Conservation (phyloP, 2,329 filamentous ascomycete genomes). For the Metarhizium brunneum region DNA sequence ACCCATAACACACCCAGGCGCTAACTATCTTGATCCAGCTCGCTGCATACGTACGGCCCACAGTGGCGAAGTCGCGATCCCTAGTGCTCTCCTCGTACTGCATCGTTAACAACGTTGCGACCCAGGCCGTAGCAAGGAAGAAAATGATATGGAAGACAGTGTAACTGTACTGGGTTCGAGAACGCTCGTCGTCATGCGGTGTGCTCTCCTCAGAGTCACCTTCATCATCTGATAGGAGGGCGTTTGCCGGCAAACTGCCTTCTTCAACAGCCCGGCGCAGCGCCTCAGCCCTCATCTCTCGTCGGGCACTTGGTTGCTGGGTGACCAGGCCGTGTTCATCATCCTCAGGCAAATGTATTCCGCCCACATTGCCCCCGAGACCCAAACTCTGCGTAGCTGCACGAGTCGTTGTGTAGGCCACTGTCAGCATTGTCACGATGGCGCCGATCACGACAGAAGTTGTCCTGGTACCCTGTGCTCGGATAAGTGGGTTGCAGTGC, state of each 20-base stretch:
- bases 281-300: constrained; percentile 88
- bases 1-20: constrained; percentile 89
- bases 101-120: constrained; percentile 76
- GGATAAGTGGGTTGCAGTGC: constrained; percentile 85
- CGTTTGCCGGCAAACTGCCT: constrained; percentile 84
- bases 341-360: constrained; percentile 53
- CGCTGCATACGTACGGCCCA: constrained; percentile 91
- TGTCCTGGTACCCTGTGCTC: constrained; percentile 76
- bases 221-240: constrained; percentile 66
- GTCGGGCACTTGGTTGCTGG: constrained; percentile 68
- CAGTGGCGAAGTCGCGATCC: constrained; percentile 72
- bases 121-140: constrained; percentile 92
- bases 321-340: constrained; percentile 86
- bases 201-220: constrained; percentile 54
- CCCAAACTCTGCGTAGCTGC: constrained; percentile 86
- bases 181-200: constrained; percentile 78
- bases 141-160: constrained; percentile 95
- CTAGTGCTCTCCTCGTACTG: constrained; percentile 58
- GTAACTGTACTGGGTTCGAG: constrained; percentile 91
- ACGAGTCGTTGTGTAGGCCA: constrained; percentile 94
- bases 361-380: constrained; percentile 44
- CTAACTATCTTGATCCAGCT: constrained; percentile 99
- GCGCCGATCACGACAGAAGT: constrained; percentile 89
- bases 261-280: constrained; percentile 87
- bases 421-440: constrained; percentile 90